Conservation (phyloP, 202 grass and related monocot species). For the Carex arenaria region DNA sequence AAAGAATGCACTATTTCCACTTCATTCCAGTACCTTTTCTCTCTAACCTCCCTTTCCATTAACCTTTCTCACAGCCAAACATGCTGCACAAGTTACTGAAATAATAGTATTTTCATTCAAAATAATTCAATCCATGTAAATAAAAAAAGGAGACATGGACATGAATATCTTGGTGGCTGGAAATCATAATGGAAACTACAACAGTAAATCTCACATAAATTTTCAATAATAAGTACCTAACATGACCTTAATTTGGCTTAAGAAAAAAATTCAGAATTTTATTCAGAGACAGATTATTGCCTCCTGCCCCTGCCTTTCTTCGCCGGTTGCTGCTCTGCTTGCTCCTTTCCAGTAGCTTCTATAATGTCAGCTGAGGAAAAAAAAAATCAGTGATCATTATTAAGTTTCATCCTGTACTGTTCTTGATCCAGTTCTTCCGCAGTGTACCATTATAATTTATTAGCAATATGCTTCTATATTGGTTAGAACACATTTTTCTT, state of each 20-base stretch:
- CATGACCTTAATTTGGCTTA: not conserved
- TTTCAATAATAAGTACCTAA: slow-evolving; percentile 3
- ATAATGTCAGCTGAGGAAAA: slow-evolving; percentile 63
- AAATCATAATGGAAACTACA: slow-evolving; percentile 14
- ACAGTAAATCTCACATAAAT: not conserved
- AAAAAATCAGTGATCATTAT: not conserved
- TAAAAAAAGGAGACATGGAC: slow-evolving; percentile 3
- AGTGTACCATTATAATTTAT: not conserved
- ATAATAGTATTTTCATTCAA: not conserved
- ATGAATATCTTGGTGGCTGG: slow-evolving; percentile 17
- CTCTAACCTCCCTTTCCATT: not conserved
- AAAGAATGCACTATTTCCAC: not conserved
- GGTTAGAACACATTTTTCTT: not conserved
- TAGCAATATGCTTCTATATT: not conserved
- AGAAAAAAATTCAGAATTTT: slow-evolving; percentile 3
- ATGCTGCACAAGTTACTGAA: not conserved
- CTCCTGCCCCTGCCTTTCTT: slow-evolving; percentile 91
- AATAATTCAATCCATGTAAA: slow-evolving; percentile 20
- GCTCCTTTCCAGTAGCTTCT: slow-evolving; percentile 89
- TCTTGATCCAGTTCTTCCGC: not conserved
- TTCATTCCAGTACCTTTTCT: not conserved
- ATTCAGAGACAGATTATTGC: slow-evolving; percentile 37
- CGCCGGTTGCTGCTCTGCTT: slow-evolving; percentile 59
- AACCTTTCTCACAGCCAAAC: not conserved
- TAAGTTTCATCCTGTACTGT: not conserved